These are phyloP conservation scores for Rhizopogon vinicolor DNA, from an alignment of 768 basidiomycete species.

Conservation along the genomic window DNA sequence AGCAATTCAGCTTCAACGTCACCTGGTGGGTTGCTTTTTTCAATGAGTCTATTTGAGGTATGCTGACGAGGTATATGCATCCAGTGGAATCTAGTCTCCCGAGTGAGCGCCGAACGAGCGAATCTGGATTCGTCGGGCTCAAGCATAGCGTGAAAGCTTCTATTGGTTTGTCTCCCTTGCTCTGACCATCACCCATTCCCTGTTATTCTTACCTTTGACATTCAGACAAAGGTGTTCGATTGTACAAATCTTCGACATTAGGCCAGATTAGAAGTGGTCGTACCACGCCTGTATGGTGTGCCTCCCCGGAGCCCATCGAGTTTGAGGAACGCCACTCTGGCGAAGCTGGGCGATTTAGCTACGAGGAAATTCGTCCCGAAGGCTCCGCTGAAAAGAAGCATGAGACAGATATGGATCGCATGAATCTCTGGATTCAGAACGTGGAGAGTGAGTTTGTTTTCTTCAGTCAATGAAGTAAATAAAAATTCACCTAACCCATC, in stretches of 20 bases:
- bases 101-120: constrained; percentile 20
- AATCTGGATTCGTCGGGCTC: constrained; percentile 43
- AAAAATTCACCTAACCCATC: constrained; percentile 5
- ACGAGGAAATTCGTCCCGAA: constrained; percentile 27
- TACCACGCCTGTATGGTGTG: constrained; percentile 23
- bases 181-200: neutral
- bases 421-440: constrained; percentile 79
- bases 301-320: constrained; percentile 25
- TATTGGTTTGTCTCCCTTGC: constrained; percentile 45
- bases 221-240: constrained; percentile 61
- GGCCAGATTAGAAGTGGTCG: constrained; percentile 31
- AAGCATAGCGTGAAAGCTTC: constrained; percentile 73
- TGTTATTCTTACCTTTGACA: neutral
- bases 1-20: constrained; percentile 8
- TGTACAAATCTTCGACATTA: constrained; percentile 63
- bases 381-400: constrained; percentile 9
- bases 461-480: neutral
- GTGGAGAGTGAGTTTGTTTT: constrained; percentile 64
- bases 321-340: constrained; percentile 28
- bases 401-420: constrained; percentile 47
- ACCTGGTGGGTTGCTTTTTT: neutral
- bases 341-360: constrained; percentile 29
- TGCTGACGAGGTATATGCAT: neutral
- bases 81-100: constrained; percentile 20
- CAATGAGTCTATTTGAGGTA: neutral